These are phyloP conservation scores for Calocera cornea DNA, from an alignment of 768 basidiomycete genomes.

Conservation along the genomic window DNA sequence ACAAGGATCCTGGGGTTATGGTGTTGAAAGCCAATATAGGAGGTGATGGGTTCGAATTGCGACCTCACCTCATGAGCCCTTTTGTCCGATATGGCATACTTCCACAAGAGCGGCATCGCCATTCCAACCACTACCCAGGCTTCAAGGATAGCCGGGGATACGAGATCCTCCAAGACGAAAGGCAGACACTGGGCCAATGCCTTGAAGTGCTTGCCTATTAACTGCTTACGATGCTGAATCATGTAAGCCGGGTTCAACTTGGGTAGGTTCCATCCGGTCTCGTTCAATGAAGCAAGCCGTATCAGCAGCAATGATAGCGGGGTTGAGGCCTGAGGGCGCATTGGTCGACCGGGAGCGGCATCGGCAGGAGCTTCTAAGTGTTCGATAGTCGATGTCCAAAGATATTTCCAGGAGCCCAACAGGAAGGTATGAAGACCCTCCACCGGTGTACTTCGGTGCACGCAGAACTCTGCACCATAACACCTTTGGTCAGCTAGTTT, in stretches of 20 bases:
- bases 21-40: background rate
- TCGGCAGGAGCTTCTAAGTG: constrained; percentile 13
- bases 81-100: background rate
- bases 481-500: background rate
- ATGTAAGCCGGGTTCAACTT: background rate
- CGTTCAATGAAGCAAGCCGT: background rate
- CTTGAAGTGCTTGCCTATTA: background rate
- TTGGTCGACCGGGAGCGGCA: background rate
- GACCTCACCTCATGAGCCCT: background rate
- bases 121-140: background rate
- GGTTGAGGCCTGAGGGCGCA: background rate
- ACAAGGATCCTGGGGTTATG: too few relatives aligned
- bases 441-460: constrained; percentile 33
- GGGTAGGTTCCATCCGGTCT: background rate
- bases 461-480: constrained; percentile 26
- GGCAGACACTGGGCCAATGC: background rate
- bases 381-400: constrained; percentile 30
- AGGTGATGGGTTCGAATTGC: background rate
- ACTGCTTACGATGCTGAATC: background rate
- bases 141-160: background rate
- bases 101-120: background rate
- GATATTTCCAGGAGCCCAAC: constrained; percentile 36
- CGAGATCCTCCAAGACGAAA: background rate
- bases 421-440: constrained; percentile 35
- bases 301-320: background rate